Evolutionary conservation across 257 asterid genomes (phyloP), one percentile per base, ranked within the genome.

Genomic region (Scutellaria baicalensis): DNA sequence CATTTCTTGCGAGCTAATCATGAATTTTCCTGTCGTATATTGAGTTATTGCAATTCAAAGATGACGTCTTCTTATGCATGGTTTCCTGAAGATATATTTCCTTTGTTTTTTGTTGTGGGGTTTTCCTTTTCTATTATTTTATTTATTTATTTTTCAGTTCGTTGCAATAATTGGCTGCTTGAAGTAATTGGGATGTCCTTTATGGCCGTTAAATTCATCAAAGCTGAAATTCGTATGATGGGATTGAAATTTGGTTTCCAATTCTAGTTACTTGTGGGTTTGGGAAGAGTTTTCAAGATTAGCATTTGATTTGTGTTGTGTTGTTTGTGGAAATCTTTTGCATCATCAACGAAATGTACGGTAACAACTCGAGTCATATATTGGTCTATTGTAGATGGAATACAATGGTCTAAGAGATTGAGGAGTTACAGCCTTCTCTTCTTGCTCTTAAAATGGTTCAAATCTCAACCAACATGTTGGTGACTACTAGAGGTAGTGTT

Each of bases 401-500:
- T 35, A 1, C 70, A 36, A 48, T 18, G 68, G 73, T 51, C 40
- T 66, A 21, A 75, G 67, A 59, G 77, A 64, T 43, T 70, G 69
- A 70, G 12, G 36, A 80, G 59, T 52, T 20, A 36, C 40, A 14
- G 66, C 48, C 51, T 50, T 33, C 16, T 45, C 66, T 49, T 66
- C 72, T 42, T 59, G 48, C 69, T 64, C 18, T 47, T 47, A 66
- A 77, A 70, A 86, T 83, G 94, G 83, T 87, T 76, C 92, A 77
- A 75, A 69, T 85, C 80, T 79, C 86, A 14, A 68, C 80, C 54
- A 82, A 81, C 70, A 75, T 89, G 52, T 68, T 85, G 57, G 85
- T 77, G 54, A 75, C 88, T 57, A 81, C 96, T 27, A 83, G 90
- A 64, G 83, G 79, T 69, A 67, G 81, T 47, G 76, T 83, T 80